Conservation (phyloP, 768 basidiomycete species). For the Tricholoma terreum region DNA sequence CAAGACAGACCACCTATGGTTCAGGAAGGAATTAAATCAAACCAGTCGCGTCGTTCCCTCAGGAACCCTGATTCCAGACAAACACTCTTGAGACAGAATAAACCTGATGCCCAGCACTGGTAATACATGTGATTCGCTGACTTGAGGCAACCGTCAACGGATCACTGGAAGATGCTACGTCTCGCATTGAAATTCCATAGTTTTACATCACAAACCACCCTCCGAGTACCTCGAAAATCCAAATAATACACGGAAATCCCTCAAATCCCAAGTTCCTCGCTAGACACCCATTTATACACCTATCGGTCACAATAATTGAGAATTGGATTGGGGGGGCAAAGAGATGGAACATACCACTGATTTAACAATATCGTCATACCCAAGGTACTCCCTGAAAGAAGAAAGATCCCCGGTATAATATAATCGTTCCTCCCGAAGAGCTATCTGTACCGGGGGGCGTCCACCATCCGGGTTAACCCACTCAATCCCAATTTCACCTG, state of each 20-base stretch:
- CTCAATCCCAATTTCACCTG: conserved; percentile 17
- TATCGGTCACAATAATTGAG: conserved; percentile 3
- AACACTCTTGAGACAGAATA: too few species aligned
- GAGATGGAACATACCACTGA: conserved; percentile 9
- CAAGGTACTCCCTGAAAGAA: conserved; percentile 12
- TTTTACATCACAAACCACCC: neutral
- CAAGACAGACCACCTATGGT: too few species aligned
- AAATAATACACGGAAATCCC: neutral
- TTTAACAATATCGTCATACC: conserved; percentile 3
- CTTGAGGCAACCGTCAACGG: neutral
- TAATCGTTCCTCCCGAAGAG: conserved; percentile 14
- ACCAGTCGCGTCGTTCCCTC: too few species aligned
- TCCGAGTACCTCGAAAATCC: neutral
- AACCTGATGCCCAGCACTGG: too few species aligned
- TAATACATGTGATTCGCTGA: neutral
- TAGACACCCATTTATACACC: conserved; percentile 11
- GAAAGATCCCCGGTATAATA: conserved; percentile 20
- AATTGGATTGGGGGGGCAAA: conserved; percentile 1
- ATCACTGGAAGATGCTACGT: neutral
- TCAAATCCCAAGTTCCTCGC: neutral
- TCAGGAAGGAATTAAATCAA: too few species aligned
- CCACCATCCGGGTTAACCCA: conserved; percentile 22
- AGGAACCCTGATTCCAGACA: neutral
- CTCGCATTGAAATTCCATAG: neutral
- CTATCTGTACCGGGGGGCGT: conserved; percentile 12